Evolutionary conservation across 2,329 filamentous ascomycete species (phyloP), one percentile per base, ranked within the genome.

Genomic region (Colletotrichum eremochloae): DNA sequence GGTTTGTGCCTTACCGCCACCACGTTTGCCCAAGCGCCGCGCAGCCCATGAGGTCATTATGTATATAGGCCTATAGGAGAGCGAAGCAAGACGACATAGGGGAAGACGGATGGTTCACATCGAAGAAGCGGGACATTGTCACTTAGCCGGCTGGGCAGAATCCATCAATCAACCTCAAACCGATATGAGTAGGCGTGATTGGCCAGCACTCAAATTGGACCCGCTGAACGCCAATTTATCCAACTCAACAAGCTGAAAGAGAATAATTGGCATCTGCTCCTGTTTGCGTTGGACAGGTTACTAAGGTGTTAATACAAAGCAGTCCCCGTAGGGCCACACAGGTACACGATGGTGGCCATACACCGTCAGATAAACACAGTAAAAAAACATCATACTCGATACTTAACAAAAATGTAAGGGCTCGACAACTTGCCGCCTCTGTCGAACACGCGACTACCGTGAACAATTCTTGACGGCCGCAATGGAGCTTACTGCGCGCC

Each of bases 101-200:
- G 3, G 18, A 20, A 46, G 44, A 46, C 9, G 8, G 24, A 4
- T 15, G n/a, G 48, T 50, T 50, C 48, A 6, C 2, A 1, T 29
- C 12, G 24, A 29, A 24, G n/a, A 29, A 24, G n/a, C n/a, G 15
- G n/a, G 24, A 15, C 7, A 5, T 12, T 1, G 2, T 52, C 24
- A 52, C 48, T 52, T 52, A 52, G 48, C 48, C 48, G 48, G 48
- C 48, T 52, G 48, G 48, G 48, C 48, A 52, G 3, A 31, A 24
- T 14, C 48, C 12, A 31, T 15, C 48, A 14, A 29, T 31, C 24
- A 29, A 29, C 24, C n/a, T 18, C n/a, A 3, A 9, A 31, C 48
- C 3, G 24, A 18, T 24, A 1, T 5, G 24, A 8, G 14, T 2
- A 52, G 12, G 5, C 24, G n/a, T 8, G 24, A 52, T 52, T 52